A percentile compares a stretch with the other conserved stretches of the same genome.
These are phyloP conservation scores for Colletotrichum cereale DNA, from an alignment of 2,329 filamentous ascomycete genomes.

Conservation along the genomic window DNA sequence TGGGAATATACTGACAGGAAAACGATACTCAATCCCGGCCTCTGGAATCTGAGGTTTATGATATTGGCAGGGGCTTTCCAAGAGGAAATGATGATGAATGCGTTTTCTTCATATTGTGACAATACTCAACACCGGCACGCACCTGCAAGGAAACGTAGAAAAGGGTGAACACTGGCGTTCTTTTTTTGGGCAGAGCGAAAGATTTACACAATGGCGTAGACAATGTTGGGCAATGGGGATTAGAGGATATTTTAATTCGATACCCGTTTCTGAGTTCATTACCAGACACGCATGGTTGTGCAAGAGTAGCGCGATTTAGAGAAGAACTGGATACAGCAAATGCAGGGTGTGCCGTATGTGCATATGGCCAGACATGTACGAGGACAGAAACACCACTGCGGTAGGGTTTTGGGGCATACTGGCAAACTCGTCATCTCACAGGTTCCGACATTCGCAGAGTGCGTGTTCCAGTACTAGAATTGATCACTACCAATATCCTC, in stretches of 20 bases:
- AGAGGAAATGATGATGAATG: neutral
- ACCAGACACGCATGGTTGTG: neutral
- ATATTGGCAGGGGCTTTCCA: neutral
- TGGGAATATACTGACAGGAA: slow-evolving; percentile 77
- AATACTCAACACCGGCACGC: too few relatives aligned
- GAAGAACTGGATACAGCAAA: neutral
- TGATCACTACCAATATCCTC: slow-evolving; percentile 27
- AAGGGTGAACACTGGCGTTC: slow-evolving; percentile 22
- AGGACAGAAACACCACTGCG: neutral
- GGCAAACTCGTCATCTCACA: neutral
- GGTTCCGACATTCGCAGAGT: neutral
- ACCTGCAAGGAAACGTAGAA: neutral
- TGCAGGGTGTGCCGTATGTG: neutral
- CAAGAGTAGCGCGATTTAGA: neutral
- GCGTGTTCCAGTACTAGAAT: slow-evolving; percentile 30
- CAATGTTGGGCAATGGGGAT: slow-evolving; percentile 12
- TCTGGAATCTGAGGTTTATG: neutral
- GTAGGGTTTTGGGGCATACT: neutral
- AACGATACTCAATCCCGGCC: slow-evolving; percentile 15
- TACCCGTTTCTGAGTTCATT: slow-evolving; percentile 28
- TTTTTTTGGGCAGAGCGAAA: neutral
- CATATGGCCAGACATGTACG: neutral
- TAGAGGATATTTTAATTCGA: slow-evolving; percentile 27
- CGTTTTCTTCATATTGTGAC: neutral
- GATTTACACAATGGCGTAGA: slow-evolving; percentile 13